Percentiles rank a stretch among this genome's conserved stretches.
phyloP scores from a whole-genome alignment of 345 rosid genomes.

The Corchorus olitorius region DNA sequence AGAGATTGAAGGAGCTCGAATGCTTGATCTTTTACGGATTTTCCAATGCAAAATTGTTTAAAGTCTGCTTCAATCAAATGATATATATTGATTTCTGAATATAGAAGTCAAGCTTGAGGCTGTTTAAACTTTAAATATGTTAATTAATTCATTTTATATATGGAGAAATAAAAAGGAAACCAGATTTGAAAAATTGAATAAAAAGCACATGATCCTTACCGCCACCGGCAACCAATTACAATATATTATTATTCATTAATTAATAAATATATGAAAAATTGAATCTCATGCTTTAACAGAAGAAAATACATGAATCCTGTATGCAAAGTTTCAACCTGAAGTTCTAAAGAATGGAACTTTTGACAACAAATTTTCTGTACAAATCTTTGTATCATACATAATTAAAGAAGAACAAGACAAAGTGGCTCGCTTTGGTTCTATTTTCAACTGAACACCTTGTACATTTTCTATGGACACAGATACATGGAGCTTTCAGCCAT shows the following conservation, averaged over 20 bases:
- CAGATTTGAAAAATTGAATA: neutral
- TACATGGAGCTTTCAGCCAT: neutral
- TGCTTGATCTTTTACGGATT: neutral
- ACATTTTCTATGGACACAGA: neutral
- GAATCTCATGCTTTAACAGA: neutral
- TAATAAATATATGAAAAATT: no score
- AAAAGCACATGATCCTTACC: neutral
- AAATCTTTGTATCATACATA: neutral
- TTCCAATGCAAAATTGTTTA: neutral
- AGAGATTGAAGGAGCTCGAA: neutral
- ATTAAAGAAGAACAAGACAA: neutral
- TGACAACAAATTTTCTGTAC: slow-evolving; percentile 8
- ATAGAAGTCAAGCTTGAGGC: neutral
- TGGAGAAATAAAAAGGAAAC: neutral
- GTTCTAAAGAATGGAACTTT: slow-evolving; percentile 10
- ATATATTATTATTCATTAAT: no score
- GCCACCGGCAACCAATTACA: no score
- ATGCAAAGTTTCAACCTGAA: neutral
- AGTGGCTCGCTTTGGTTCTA: slow-evolving; percentile 1
- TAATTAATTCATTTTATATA: neutral
- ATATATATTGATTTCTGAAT: neutral
- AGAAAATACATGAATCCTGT: neutral
- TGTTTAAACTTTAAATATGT: neutral
- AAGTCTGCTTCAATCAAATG: neutral
- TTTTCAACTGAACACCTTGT: neutral